phyloP scores from a whole-genome alignment of 371 early-diverging fungal genomes.

The Rhizopus sp. region DNA sequence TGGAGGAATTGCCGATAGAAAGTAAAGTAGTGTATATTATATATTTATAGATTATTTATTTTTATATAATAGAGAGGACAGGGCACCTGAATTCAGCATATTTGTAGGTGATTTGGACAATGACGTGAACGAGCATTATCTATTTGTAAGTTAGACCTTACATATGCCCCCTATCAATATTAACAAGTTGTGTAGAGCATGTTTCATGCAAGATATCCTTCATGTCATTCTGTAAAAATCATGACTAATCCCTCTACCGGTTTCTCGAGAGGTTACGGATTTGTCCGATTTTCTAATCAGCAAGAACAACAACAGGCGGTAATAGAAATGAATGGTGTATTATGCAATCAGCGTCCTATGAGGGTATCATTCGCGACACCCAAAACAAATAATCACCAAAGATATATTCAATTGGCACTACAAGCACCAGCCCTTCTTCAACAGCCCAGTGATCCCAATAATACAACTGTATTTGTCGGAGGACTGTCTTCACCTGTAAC shows the following conservation, averaged over 20 bases:
- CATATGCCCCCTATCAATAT: not conserved
- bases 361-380: constrained; percentile 85
- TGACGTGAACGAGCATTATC: constrained; percentile 72
- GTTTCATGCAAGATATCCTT: constrained; percentile 61
- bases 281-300: constrained; percentile 75
- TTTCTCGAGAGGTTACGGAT: constrained; percentile 77
- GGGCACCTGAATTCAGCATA: constrained; percentile 76
- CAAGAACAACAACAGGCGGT: constrained; percentile 75
- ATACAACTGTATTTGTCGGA: constrained; percentile 96
- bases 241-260: constrained; percentile 74
- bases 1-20: constrained; percentile 55
- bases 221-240: constrained; percentile 78
- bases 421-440: constrained; percentile 46
- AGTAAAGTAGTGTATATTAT: constrained; percentile 25
- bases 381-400: constrained; percentile 51
- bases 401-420: constrained; percentile 31
- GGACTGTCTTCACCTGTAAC: constrained; percentile 77
- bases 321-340: constrained; percentile 73
- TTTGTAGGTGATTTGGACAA: constrained; percentile 88
- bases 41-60: constrained; percentile 7
- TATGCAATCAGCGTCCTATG: constrained; percentile 72
- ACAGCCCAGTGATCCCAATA: constrained; percentile 76
- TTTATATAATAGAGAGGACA: constrained; percentile 44
- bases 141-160: constrained; percentile 59
- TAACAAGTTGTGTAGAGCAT: constrained; percentile 27